phyloP scores from a whole-genome alignment of 192 early-diverging fungal genomes.

The Mortierella antarctica region DNA sequence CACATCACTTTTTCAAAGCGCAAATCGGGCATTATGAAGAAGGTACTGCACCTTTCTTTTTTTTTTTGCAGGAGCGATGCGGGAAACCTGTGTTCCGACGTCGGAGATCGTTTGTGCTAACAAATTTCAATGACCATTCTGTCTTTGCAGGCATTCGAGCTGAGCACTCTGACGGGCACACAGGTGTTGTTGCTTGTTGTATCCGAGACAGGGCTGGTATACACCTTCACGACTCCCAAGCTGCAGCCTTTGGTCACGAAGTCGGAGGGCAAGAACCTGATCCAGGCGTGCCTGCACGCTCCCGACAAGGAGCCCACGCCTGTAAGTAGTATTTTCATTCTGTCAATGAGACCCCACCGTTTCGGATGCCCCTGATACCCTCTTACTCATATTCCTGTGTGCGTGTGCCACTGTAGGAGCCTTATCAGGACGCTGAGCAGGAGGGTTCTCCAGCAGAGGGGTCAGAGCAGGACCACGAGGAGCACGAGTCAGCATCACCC shows the following conservation, averaged over 20 bases:
- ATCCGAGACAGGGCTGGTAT: conserved; percentile 95
- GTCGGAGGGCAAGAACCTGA: conserved; percentile 91
- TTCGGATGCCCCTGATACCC: background rate
- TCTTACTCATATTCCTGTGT: background rate
- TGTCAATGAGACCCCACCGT: background rate
- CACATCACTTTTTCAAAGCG: conserved; percentile 97
- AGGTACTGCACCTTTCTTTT: conserved; percentile 58
- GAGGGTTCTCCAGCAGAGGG: conserved; percentile 9
- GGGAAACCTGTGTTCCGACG: no score
- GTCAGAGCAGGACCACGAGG: conserved; percentile 20
- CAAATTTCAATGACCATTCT: background rate
- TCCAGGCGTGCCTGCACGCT: conserved; percentile 93
- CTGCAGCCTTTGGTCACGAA: conserved; percentile 94
- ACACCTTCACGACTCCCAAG: conserved; percentile 95
- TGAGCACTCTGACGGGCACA: conserved; percentile 93
- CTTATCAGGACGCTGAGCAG: conserved; percentile 2
- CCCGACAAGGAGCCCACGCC: conserved; percentile 65
- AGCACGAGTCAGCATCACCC: background rate
- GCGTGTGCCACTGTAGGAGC: background rate
- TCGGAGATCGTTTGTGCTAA: background rate
- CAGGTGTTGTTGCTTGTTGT: conserved; percentile 94
- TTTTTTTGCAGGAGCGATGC: background rate
- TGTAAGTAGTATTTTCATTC: conserved; percentile 1
- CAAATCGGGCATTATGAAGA: conserved; percentile 99
- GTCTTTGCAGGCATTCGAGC: conserved; percentile 81